Conservation (phyloP, 73 alveolate species). For the Symbiodinium natans region DNA sequence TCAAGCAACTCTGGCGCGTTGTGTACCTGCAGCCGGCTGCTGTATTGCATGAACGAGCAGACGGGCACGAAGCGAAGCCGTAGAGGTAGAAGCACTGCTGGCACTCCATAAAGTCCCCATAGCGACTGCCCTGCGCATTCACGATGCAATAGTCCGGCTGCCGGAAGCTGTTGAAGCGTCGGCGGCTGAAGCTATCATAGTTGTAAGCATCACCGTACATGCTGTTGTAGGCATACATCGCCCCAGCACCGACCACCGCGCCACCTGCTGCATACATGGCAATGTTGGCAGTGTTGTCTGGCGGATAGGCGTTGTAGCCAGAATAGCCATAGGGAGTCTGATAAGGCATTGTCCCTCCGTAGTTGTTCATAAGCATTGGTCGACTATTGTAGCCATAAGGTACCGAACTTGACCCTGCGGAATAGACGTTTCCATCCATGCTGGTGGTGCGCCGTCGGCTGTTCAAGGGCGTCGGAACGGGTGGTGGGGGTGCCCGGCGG, state of each 20-base stretch:
- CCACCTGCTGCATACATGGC: constrained; percentile 93
- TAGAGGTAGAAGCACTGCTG: constrained; percentile 56
- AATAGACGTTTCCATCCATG: constrained; percentile 33
- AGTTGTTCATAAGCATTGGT: constrained; percentile 56
- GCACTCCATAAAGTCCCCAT: constrained; percentile 87
- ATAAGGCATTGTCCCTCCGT: constrained; percentile 79
- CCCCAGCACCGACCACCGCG: constrained; percentile 69
- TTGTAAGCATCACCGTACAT: constrained; percentile 8
- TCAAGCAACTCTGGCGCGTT: background rate
- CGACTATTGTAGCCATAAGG: constrained; percentile 84
- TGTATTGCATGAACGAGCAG: background rate
- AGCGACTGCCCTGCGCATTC: constrained; percentile 37
- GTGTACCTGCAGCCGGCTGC: constrained; percentile 1
- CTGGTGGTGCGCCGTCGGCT: constrained; percentile 40
- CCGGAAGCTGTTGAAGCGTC: constrained; percentile 19
- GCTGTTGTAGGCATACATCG: constrained; percentile 22
- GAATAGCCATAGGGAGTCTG: constrained; percentile 88
- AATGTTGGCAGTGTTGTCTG: constrained; percentile 38
- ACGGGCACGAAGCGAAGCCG: background rate
- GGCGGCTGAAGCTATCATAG: background rate
- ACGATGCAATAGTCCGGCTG: constrained; percentile 39
- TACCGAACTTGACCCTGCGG: constrained; percentile 8
- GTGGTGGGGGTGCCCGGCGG: constrained; percentile 76
- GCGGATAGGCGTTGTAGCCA: constrained; percentile 74
- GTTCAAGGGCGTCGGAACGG: constrained; percentile 47